phyloP scores from a whole-genome alignment of 257 asterid genomes.

The Coffea eugenioides region DNA sequence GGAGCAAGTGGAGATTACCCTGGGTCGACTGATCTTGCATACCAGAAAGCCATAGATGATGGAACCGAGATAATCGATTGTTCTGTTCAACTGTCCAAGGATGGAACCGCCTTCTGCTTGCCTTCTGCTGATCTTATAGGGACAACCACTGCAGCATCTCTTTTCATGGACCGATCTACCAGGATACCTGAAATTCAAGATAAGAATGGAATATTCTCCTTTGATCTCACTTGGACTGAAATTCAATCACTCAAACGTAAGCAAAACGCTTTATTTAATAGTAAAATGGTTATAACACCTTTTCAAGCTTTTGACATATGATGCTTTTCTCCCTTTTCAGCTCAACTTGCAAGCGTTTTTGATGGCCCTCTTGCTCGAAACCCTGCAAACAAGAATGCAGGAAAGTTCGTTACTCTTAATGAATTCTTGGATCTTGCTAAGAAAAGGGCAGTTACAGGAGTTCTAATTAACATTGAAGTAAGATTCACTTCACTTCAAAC shows the following conservation, averaged over 20 bases:
- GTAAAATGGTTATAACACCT: background rate
- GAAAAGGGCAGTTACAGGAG: conserved; percentile 49
- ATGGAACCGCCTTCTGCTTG: conserved; percentile 78
- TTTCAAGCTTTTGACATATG: background rate
- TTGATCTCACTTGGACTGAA: conserved; percentile 76
- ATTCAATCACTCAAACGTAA: conserved; percentile 68
- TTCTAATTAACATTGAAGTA: conserved; percentile 52
- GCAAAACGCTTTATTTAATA: conserved; percentile 2
- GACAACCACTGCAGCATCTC: conserved; percentile 72
- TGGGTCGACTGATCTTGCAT: conserved; percentile 81
- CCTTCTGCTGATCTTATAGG: conserved; percentile 68
- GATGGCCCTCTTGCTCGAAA: conserved; percentile 45
- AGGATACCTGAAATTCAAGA: conserved; percentile 53
- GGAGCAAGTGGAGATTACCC: conserved; percentile 96
- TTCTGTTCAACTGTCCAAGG: conserved; percentile 83
- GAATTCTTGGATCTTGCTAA: conserved; percentile 74
- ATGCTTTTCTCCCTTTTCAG: conserved; percentile 34
- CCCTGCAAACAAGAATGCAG: conserved; percentile 63
- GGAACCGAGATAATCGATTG: conserved; percentile 91
- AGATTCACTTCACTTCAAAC: background rate
- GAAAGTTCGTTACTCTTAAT: conserved; percentile 58
- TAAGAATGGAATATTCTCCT: conserved; percentile 73
- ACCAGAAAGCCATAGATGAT: conserved; percentile 77
- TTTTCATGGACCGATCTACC: conserved; percentile 47
- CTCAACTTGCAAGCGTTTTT: conserved; percentile 51